Evolutionary conservation across 495 filamentous ascomycete genomes (phyloP), one percentile per base, ranked within the genome.

Genomic region (Neurospora sp.): DNA sequence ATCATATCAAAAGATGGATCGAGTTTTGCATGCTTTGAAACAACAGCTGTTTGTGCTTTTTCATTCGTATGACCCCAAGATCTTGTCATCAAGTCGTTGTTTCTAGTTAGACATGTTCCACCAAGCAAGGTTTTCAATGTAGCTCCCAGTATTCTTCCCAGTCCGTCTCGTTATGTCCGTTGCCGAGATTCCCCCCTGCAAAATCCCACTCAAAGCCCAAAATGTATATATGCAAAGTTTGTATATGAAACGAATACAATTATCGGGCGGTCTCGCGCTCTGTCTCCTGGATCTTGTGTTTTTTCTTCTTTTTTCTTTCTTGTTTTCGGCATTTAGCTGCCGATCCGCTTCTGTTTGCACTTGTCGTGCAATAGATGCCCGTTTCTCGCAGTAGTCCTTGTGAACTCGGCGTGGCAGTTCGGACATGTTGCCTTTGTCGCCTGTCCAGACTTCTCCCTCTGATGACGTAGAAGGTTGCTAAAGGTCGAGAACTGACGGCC

Each of bases 401-500:
- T 97, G 74, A 97, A 97, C 72, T 96, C 93, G 10, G 94, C 93
- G 20, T 93, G 93, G 78, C 94, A 97, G 73, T 92, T 89, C 18
- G 92, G 93, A 76, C 94, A 97, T 54, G 90, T 89, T 16, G 93
- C 93, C 81, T 97, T 97, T 11, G 91, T 84, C 42, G 94, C 93
- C 20, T 92, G 93, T 10, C 94, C 94, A 2, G 93, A 95, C 79
- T 96, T 97, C 80, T 97, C 94, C n/a, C 94, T 89, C 79, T 97
- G 94, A 78, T 97, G 94, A 44, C 94, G 88, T 6, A 97, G 86
- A 0, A 97, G 88, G 80, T 97, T 97, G 89, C 93, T 96, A 79
- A 97, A 97, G 14, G 94, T 97, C 2, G 93, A 96, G 79, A 97
- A 97, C 77, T 96, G 92, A 18, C 94, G 90, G 38, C 94, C 94